A percentile compares a stretch with the other conserved stretches of the same genome.
Evolutionary conservation across 108 stramenopile species (phyloP).

Genomic region (Cyclotella sp.): DNA sequence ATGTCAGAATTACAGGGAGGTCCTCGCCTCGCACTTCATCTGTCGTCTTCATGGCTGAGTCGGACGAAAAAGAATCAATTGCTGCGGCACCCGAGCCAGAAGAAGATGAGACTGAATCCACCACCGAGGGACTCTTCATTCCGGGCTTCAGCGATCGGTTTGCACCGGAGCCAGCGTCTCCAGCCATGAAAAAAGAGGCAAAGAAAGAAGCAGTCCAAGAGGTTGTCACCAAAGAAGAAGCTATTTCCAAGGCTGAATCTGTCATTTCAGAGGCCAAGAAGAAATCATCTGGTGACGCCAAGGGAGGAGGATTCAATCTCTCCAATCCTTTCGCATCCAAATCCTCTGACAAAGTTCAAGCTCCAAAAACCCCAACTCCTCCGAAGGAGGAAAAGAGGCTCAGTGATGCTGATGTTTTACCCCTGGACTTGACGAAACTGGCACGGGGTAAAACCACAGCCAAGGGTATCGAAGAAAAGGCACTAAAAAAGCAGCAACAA

Average conservation of each 20-base stretch:
- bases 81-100: conserved; percentile 3
- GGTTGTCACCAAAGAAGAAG: conserved; percentile 11
- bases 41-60: conserved; percentile 10
- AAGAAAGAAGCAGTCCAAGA: not conserved
- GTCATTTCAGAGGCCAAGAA: not conserved
- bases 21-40: not conserved
- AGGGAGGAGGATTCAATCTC: not conserved
- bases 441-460: conserved; percentile 1
- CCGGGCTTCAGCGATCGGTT: conserved; percentile 46
- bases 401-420: not conserved
- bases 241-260: conserved; percentile 19
- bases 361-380: conserved; percentile 15
- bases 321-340: conserved; percentile 12
- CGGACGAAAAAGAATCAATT: not conserved
- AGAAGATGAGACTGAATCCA: conserved; percentile 37
- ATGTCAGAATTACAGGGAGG: not conserved
- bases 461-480: conserved; percentile 1
- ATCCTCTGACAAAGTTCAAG: not conserved
- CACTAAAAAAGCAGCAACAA: not conserved
- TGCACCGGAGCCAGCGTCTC: not conserved
- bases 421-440: conserved; percentile 2
- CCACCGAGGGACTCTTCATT: conserved; percentile 45
- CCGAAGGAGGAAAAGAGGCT: conserved; percentile 3
- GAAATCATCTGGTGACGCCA: not conserved
- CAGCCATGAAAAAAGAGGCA: conserved; percentile 2